Evolutionary conservation across 225 moss, liverwort and hornwort genomes (phyloP).

Genomic region (Climacium dendroides): DNA sequence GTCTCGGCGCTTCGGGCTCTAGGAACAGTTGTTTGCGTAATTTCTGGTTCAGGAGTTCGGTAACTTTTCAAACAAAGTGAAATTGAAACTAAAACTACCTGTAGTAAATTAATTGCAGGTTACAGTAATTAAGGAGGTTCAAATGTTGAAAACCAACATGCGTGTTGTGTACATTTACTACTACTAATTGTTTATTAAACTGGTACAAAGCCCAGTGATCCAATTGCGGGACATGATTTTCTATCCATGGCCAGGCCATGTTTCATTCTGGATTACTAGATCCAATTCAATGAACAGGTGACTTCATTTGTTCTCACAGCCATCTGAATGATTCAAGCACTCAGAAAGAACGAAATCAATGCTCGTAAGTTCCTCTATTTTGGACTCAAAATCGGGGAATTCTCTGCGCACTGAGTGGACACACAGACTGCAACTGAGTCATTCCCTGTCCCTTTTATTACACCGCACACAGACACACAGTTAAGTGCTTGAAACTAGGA

Average conservation of each 20-base stretch:
- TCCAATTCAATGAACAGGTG: not conserved
- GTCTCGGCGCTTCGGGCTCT: not conserved
- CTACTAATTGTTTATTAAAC: not conserved
- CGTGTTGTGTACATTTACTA: not conserved
- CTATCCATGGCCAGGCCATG: not conserved
- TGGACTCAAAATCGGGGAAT: not conserved
- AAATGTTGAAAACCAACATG: not conserved
- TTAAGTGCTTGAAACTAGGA: too few species aligned
- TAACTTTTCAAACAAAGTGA: not conserved
- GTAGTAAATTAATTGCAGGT: too few species aligned
- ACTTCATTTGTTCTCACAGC: not conserved
- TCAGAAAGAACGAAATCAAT: not conserved
- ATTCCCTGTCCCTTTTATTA: not conserved
- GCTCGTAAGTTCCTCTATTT: not conserved
- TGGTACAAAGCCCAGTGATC: not conserved
- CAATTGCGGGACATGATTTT: not conserved
- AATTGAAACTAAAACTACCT: not conserved
- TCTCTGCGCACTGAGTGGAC: too few species aligned
- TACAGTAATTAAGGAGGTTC: not conserved
- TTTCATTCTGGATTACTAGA: not conserved
- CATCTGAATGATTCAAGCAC: not conserved
- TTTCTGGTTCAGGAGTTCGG: not conserved
- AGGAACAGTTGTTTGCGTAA: not conserved
- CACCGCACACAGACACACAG: too few species aligned
- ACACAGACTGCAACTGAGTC: not conserved